Base-by-base conservation (phyloP, 1,139 yeast species). In the Protomyces lactucae-debilis region DNA sequence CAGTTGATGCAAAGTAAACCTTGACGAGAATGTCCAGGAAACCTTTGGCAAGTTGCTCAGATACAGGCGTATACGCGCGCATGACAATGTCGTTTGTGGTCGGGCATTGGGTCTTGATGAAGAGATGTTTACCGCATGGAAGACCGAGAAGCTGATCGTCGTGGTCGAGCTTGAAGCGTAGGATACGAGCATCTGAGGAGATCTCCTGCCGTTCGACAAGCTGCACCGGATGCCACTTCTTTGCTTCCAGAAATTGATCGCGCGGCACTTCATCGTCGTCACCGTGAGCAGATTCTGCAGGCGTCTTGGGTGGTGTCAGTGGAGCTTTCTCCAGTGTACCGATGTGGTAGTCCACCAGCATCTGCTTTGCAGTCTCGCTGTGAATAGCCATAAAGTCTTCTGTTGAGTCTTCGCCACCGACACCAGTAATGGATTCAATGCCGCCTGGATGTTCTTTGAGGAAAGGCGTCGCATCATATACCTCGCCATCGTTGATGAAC, bases 401-500 rank as follows among this genome's bases (percentile, higher is more conserved):
- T 0, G 87, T 83, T 1, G 86, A 86, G 72, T 83, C 87, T 68
- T 80, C 81, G 6, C 87, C 87, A 4, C 85, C 85, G 68, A 81
- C 83, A 70, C 80, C 82, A 4, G 80, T 71, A 65, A 84, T 83
- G 16, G 85, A 79, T 55, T 81, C 80, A 40, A 76, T 78, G 18
- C 65, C 65, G 64, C 88, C 97, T 0, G 97, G 97, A 74, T 91
- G 96, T 70, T 88, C 92, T 40, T 85, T 86, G 55, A 91, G 73
- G 71, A 91, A 93, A 4, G 77, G 82, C 0, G 93, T 86, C 55
- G 92, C 92, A 73, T 93, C 84, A 73, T 91, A 92, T 46, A 93
- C 85, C 72, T 89, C 52, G 3, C 57, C 60, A 9, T 55, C 57
- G n/a, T 52, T 54, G 57, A 61, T 46, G 39, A 83, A 82, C 87